These are phyloP conservation scores for Agrocybe praecox DNA, from an alignment of 768 basidiomycete species.

Conservation along the genomic window DNA sequence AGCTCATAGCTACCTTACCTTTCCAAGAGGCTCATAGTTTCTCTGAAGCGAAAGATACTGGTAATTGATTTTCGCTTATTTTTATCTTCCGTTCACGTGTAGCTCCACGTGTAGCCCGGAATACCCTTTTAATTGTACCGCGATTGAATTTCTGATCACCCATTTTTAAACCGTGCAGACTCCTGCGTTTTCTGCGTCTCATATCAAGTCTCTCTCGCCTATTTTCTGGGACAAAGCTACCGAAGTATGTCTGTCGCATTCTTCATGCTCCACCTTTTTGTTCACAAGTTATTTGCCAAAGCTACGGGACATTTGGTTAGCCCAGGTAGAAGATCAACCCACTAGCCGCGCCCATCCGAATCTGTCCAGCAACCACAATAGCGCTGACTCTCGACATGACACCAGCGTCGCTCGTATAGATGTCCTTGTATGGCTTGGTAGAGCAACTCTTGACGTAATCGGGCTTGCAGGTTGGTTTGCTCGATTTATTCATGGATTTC, in stretches of 20 bases:
- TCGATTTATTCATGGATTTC: background rate
- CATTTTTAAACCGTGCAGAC: slow-evolving; percentile 37
- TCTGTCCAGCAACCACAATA: slow-evolving; percentile 4
- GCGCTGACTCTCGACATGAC: slow-evolving; percentile 13
- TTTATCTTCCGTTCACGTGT: background rate
- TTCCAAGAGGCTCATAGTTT: background rate
- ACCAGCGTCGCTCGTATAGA: slow-evolving; percentile 43
- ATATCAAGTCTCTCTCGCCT: slow-evolving; percentile 56
- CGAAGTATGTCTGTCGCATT: slow-evolving; percentile 31
- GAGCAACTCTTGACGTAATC: slow-evolving; percentile 75
- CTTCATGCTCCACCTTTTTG: background rate
- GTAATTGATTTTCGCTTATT: slow-evolving; percentile 24
- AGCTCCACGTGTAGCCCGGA: background rate
- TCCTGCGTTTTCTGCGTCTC: slow-evolving; percentile 61
- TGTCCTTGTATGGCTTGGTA: slow-evolving; percentile 63
- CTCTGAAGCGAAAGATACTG: slow-evolving; percentile 42
- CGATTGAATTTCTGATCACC: no score
- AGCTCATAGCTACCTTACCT: background rate
- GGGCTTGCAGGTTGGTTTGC: slow-evolving; percentile 62
- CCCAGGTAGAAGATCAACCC: slow-evolving; percentile 22
- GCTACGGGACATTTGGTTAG: slow-evolving; percentile 51
- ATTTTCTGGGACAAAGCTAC: slow-evolving; percentile 56
- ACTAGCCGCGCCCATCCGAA: background rate
- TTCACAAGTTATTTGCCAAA: slow-evolving; percentile 14
- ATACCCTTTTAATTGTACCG: no score